Percentiles rank a stretch among this genome's conserved stretches.
Conservation (phyloP, 1,139 yeast genomes). For the Lodderomyces pseudojiufengensis region DNA sequence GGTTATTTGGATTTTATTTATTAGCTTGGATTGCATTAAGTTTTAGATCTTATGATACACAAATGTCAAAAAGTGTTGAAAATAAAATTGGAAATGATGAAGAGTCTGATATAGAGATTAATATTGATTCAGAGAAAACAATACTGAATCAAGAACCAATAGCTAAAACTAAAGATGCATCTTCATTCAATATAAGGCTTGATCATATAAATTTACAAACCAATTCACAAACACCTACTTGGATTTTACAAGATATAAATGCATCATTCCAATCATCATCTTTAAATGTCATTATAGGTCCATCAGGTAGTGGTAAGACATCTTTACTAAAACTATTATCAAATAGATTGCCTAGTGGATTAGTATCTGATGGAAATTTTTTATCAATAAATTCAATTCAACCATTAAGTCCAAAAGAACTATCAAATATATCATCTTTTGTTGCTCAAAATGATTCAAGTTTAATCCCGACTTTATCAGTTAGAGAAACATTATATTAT, state of each 20-base stretch:
- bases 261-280: conserved; percentile 54
- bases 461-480: conserved; percentile 62
- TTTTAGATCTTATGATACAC: conserved; percentile 47
- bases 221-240: background rate
- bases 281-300: conserved; percentile 77
- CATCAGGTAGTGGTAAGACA: conserved; percentile 80
- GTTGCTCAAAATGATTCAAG: conserved; percentile 76
- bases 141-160: no score
- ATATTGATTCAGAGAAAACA: no score
- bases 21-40: conserved; percentile 42
- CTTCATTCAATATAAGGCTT: conserved; percentile 14
- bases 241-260: conserved; percentile 36
- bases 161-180: conserved; percentile 3
- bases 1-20: conserved; percentile 51
- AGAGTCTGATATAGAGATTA: conserved; percentile 14
- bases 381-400: conserved; percentile 21
- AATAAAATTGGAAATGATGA: conserved; percentile 29
- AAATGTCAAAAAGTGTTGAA: conserved; percentile 38
- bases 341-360: conserved; percentile 47
- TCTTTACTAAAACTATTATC: conserved; percentile 62
- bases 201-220: conserved; percentile 14
- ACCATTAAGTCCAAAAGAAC: conserved; percentile 37
- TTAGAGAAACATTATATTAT: conserved; percentile 62
- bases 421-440: conserved; percentile 52
- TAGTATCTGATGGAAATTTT: conserved; percentile 17